These are phyloP conservation scores for Boechera divaricarpa DNA, from an alignment of 345 rosid species.

Conservation along the genomic window DNA sequence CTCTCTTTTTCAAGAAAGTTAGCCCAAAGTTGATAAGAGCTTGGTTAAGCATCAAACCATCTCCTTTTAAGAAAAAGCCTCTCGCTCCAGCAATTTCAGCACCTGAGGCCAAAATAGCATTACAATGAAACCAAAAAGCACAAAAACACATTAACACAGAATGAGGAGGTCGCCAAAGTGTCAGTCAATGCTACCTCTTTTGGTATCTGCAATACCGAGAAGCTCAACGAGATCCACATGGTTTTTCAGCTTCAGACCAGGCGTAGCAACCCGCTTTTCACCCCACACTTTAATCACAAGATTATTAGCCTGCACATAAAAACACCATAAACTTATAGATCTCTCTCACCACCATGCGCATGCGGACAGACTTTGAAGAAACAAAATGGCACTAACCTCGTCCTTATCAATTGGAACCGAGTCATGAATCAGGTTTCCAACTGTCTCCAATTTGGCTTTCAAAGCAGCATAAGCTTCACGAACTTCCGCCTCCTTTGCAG, in stretches of 20 bases:
- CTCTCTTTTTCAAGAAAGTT: slow-evolving; percentile 71
- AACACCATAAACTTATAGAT: slow-evolving; percentile 15
- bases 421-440: slow-evolving; percentile 93
- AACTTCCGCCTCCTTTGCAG: slow-evolving; percentile 74
- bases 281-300: slow-evolving; percentile 66
- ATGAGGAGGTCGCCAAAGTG: background rate
- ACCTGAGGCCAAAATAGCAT: slow-evolving; percentile 51
- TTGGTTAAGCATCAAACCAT: slow-evolving; percentile 85
- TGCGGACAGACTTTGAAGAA: background rate
- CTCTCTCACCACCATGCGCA: slow-evolving; percentile 2
- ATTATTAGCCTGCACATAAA: slow-evolving; percentile 68
- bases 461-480: slow-evolving; percentile 59
- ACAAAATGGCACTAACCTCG: slow-evolving; percentile 57
- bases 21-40: slow-evolving; percentile 89
- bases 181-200: slow-evolving; percentile 61
- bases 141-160: background rate
- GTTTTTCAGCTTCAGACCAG: slow-evolving; percentile 59
- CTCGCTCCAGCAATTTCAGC: slow-evolving; percentile 88
- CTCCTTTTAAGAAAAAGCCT: slow-evolving; percentile 86
- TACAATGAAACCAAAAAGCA: background rate
- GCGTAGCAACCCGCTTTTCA: slow-evolving; percentile 56
- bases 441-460: slow-evolving; percentile 60
- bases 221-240: slow-evolving; percentile 96
- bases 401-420: slow-evolving; percentile 76
- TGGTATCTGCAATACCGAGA: slow-evolving; percentile 76